Conservation (phyloP, 805 yeast genomes). For the Komagataella ulmi region DNA sequence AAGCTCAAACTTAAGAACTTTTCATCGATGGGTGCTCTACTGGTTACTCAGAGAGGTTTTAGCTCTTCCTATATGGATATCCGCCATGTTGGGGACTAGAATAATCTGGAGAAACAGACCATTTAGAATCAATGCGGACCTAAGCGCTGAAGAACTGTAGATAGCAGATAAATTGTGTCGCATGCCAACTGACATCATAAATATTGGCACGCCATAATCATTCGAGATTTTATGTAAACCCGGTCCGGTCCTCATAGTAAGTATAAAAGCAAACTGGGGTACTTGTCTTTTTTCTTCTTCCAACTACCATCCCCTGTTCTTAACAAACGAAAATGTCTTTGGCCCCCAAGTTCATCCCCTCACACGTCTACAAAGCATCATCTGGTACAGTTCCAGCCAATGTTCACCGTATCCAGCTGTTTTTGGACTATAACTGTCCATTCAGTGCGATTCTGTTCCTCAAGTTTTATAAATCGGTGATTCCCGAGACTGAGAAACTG, state of each 20-base stretch:
- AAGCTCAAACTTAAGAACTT: not conserved
- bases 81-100: constrained; percentile 65
- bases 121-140: constrained; percentile 57
- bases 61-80: constrained; percentile 77
- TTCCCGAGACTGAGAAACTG: constrained; percentile 34
- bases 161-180: no score
- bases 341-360: constrained; percentile 5
- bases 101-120: constrained; percentile 75
- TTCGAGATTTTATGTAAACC: not conserved
- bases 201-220: not conserved
- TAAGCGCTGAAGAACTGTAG: constrained; percentile 57
- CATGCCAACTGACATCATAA: no score
- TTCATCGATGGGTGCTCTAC: constrained; percentile 18
- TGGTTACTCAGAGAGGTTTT: constrained; percentile 64
- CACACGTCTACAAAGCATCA: constrained; percentile 6
- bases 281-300: not conserved
- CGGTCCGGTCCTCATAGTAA: not conserved
- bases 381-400: constrained; percentile 2
- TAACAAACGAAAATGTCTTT: not conserved
- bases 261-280: not conserved
- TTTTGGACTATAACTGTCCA: constrained; percentile 69
- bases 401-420: constrained; percentile 39
- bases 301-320: not conserved
- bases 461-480: constrained; percentile 35
- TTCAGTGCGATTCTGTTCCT: constrained; percentile 53